Evolutionary conservation across 352 stramenopile species (phyloP).

Genomic region (Phytophthora chlamydospora): DNA sequence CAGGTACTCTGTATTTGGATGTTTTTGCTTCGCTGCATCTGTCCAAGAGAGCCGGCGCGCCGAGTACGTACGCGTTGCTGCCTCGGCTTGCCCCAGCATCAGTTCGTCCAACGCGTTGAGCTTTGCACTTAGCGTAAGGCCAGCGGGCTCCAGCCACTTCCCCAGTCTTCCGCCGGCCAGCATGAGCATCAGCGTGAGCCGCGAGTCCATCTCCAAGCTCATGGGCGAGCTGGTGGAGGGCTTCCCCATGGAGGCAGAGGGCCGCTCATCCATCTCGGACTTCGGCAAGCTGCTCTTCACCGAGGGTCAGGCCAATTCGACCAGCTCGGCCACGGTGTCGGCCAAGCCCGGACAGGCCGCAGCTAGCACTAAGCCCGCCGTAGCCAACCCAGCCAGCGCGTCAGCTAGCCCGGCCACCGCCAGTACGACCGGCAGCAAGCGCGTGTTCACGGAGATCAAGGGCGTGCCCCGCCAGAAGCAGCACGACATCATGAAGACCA

Average conservation of each 20-base stretch:
- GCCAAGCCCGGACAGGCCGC: slow-evolving; percentile 4
- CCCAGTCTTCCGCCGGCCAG: background rate
- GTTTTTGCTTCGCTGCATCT: too few relatives aligned
- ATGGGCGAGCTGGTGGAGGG: slow-evolving; percentile 86
- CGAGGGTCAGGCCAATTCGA: slow-evolving; percentile 50
- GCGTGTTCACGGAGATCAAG: slow-evolving; percentile 87
- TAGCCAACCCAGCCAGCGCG: slow-evolving; percentile 17
- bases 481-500: slow-evolving; percentile 84
- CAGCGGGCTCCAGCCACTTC: slow-evolving; percentile 4
- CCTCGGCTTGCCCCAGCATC: too few relatives aligned
- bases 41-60: too few relatives aligned
- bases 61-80: too few relatives aligned
- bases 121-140: too few relatives aligned
- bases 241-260: slow-evolving; percentile 80
- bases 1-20: too few relatives aligned
- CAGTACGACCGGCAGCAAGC: slow-evolving; percentile 54
- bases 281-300: slow-evolving; percentile 89
- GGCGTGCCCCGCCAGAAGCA: slow-evolving; percentile 83
- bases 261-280: slow-evolving; percentile 83
- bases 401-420: slow-evolving; percentile 5
- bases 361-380: slow-evolving; percentile 2
- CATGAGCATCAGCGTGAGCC: slow-evolving; percentile 83
- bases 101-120: too few relatives aligned
- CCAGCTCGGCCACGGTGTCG: too few relatives aligned
- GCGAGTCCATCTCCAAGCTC: slow-evolving; percentile 86